These are phyloP conservation scores for Cutaneotrichosporon sp. DNA, from an alignment of 1,284 basidiomycete genomes.

Conservation along the genomic window DNA sequence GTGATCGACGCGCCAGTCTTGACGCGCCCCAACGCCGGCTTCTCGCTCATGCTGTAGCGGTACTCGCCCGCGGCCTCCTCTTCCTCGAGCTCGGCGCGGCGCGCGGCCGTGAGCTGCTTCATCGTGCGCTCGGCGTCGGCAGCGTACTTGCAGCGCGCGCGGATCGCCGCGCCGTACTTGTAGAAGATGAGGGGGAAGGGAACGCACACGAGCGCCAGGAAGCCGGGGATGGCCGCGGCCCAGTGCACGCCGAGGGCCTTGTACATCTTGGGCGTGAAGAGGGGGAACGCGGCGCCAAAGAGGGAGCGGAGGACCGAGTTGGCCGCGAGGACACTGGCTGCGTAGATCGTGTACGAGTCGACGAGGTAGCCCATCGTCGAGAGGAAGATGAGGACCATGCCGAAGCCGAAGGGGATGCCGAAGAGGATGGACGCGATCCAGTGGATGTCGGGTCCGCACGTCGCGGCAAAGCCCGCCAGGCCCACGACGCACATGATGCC, in stretches of 20 bases:
- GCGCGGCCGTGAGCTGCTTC: constrained; percentile 36
- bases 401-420: constrained; percentile 64
- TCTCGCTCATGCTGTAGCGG: constrained; percentile 15
- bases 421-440: constrained; percentile 63
- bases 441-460: constrained; percentile 47
- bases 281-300: constrained; percentile 62
- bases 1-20: constrained; percentile 4
- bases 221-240: constrained; percentile 53
- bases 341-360: constrained; percentile 59
- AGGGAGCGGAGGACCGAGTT: constrained; percentile 66
- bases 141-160: constrained; percentile 58
- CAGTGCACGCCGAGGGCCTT: constrained; percentile 61
- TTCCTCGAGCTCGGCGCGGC: constrained; percentile 13
- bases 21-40: constrained; percentile 10
- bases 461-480: constrained; percentile 52
- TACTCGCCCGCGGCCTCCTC: constrained; percentile 19
- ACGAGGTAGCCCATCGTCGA: constrained; percentile 59
- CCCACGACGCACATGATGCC: constrained; percentile 49
- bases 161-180: constrained; percentile 57
- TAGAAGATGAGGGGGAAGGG: constrained; percentile 16
- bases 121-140: constrained; percentile 44
- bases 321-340: constrained; percentile 65
- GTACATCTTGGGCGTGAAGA: constrained; percentile 63
- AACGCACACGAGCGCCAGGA: constrained; percentile 29
- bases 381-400: constrained; percentile 56